Evolutionary conservation across 768 basidiomycete species (phyloP), one percentile per base, ranked within the genome.

Genomic region (Austroboletus festivus): DNA sequence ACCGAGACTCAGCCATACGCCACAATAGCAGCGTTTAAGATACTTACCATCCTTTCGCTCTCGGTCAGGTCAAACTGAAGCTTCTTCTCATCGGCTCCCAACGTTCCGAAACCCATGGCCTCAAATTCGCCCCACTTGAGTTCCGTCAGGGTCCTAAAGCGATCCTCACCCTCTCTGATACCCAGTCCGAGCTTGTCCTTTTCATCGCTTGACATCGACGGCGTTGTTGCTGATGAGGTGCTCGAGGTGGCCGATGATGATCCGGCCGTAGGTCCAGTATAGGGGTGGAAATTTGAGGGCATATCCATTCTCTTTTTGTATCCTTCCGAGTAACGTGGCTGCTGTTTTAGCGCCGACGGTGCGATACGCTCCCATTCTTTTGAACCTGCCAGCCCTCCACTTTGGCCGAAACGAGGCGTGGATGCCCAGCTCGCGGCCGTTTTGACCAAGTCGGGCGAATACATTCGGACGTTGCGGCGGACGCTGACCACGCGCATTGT

Each of bases 111-210:
- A 0, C 93, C 93, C 68, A 82, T 76, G 33, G 77, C 70, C 73
- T 94, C 91, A 60, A 96, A 97, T 62, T 89, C 84, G 7, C 91
- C 91, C 93, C 93, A 96, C 60, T 85, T 87, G 53, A 93, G 70
- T 49, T 95, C 90, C 0, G 91, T 88, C 55, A 94, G 62, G 51
- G 81, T 90, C 46, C 83, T 77, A 69, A 89, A 95, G 11, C 83
- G 75, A 47, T 86, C 86, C 52, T 85, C 85, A 12, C 76, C 76
- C 34, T 74, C 69, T 35, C 75, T 71, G 10, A 48, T 60, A 8
- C 70, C 72, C 46, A 56, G 57, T 23, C 60, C 70, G 12, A 42
- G 54, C 0, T 70, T 62, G 7, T 70, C 60, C 16, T 55, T 59
- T 38, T 67, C 64, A 18, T 68, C 68, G 30, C 60, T 58, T 5